Percentiles rank a stretch among this genome's conserved stretches.
Conservation (phyloP, 2,329 filamentous ascomycete genomes). For the Amylocarpus encephaloides region DNA sequence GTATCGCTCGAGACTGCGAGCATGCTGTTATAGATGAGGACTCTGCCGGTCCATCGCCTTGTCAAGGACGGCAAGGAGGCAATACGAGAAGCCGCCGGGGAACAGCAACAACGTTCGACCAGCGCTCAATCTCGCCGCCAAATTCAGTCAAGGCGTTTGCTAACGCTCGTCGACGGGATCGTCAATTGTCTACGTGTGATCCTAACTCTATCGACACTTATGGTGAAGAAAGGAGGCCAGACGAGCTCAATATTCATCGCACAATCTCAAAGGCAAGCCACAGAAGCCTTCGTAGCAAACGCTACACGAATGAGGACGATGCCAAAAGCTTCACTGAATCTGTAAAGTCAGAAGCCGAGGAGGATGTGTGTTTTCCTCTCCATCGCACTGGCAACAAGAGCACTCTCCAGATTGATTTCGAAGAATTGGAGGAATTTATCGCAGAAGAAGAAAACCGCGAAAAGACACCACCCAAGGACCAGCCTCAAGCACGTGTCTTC, state of each 20-base stretch:
- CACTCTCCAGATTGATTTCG: conserved; percentile 81
- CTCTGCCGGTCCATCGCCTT: conserved; percentile 38
- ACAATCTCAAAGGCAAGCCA: conserved; percentile 65
- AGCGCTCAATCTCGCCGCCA: conserved; percentile 75
- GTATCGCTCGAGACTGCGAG: conserved; percentile 74
- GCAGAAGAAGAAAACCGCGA: conserved; percentile 51
- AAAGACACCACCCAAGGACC: conserved; percentile 28
- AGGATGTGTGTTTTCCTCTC: conserved; percentile 82
- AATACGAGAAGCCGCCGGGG: conserved; percentile 40
- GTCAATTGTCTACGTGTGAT: conserved; percentile 51
- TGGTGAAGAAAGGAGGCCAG: conserved; percentile 76
- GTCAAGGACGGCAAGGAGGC: conserved; percentile 24
- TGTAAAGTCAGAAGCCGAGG: conserved; percentile 64
- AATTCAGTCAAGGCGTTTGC: conserved; percentile 98
- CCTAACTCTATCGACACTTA: conserved; percentile 96
- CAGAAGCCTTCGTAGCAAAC: conserved; percentile 49
- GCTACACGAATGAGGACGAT: conserved; percentile 57
- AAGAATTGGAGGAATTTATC: conserved; percentile 90
- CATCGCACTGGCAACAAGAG: conserved; percentile 63
- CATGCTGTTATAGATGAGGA: conserved; percentile 78
- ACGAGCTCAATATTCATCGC: conserved; percentile 57
- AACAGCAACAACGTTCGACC: conserved; percentile 49
- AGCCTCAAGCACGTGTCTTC: conserved; percentile 28
- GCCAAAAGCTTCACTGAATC: conserved; percentile 54
- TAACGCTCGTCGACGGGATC: conserved; percentile 77